Evolutionary conservation across 345 rosid genomes (phyloP).

Genomic region (Salix koriyanagi): DNA sequence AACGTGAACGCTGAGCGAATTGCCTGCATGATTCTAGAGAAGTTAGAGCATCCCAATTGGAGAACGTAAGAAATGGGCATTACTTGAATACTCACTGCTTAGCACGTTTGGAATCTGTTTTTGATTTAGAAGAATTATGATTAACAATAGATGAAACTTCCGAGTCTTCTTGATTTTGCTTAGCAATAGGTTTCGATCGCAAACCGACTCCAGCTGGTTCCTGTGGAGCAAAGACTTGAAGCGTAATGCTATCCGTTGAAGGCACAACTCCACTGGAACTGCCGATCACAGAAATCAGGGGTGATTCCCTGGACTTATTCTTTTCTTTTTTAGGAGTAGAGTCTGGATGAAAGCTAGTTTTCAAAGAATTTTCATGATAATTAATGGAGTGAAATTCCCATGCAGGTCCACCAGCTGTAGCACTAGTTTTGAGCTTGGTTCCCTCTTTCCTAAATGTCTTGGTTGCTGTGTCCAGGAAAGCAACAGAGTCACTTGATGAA

Average conservation of each 20-base stretch:
- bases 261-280: neutral
- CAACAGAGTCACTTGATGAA: conserved; percentile 59
- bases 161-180: conserved; percentile 13
- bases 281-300: neutral
- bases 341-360: neutral
- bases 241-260: conserved; percentile 3
- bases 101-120: conserved; percentile 68
- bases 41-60: neutral
- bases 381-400: neutral
- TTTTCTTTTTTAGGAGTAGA: neutral
- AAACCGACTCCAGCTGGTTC: conserved; percentile 9
- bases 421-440: neutral
- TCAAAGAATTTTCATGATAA: neutral
- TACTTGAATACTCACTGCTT: conserved; percentile 35
- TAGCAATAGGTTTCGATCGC: neutral
- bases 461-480: conserved; percentile 31
- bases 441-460: neutral
- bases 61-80: neutral
- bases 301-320: neutral
- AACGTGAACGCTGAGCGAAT: conserved; percentile 56
- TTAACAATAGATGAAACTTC: conserved; percentile 16
- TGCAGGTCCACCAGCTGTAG: neutral
- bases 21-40: conserved; percentile 33
- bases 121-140: conserved; percentile 40
- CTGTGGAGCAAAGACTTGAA: conserved; percentile 16